Evolutionary conservation across 2,329 filamentous ascomycete species (phyloP), one percentile per base, ranked within the genome.

Genomic region (Xylariaceae sp.): DNA sequence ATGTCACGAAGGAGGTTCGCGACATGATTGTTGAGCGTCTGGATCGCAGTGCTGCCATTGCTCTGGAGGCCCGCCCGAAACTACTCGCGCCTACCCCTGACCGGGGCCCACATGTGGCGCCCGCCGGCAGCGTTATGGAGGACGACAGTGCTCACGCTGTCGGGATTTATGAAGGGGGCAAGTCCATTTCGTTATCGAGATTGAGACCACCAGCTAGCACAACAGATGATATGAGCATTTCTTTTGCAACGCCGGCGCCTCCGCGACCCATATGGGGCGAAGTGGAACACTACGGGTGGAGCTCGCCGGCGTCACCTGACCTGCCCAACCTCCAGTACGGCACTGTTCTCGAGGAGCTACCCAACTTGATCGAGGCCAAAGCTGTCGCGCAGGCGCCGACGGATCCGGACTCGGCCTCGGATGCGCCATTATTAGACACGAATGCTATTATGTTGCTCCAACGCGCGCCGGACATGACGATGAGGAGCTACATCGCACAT

Each of bases 201-300:
- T 62, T 71, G 10, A 71, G 69, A 68, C 80, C 64, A 70, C 76
- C 68, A 55, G 73, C 58, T 58, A 74, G 73, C 4, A 68, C 69
- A 11, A 73, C 73, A 30, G 72, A 75, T 48, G 73, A 74, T 37
- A 68, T 77, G 57, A 74, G 74, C 23, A 74, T 80, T 64, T 71
- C 78, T 49, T 15, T 35, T 10, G 4, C 11, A 17, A 11, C 83
- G 88, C 30, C 56, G 30, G 75, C 78, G 4, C 73, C 74, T 7
- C 71, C 83, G 77, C 64, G 69, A n/a, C 74, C 79, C 1, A 77
- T 84, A 18, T 97, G 93, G 93, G 91, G 90, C 18, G 77, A 84
- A n/a, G 85, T 97, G 55, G 84, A 89, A 61, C 94, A 99, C 71
- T 80, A 86, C 13, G 94, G 93, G 55, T 97, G 94, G 93, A 88